phyloP scores from a whole-genome alignment of 306 rosid species.

The Castanopsis chinensis region DNA sequence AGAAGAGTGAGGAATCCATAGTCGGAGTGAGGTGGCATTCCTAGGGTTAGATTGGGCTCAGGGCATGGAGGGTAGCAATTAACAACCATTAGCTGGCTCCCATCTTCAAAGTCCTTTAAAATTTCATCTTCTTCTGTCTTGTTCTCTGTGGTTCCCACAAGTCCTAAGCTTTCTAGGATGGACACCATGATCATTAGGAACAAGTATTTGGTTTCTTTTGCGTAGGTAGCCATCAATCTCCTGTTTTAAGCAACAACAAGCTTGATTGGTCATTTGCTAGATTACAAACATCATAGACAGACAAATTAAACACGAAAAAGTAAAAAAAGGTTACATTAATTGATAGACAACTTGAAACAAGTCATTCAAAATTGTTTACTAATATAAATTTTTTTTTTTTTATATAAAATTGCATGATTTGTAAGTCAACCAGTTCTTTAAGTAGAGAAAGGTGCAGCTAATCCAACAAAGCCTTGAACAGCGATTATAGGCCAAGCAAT shows the following conservation, averaged over 20 bases:
- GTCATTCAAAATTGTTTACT: background rate
- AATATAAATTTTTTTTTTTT: background rate
- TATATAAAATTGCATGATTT: background rate
- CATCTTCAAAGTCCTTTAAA: constrained; percentile 54
- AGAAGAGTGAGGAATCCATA: constrained; percentile 88
- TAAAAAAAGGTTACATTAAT: background rate
- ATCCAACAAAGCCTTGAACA: background rate
- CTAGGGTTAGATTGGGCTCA: constrained; percentile 85
- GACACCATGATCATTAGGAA: constrained; percentile 60
- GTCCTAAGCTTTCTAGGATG: constrained; percentile 65
- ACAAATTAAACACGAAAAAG: background rate
- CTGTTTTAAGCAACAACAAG: constrained; percentile 21
- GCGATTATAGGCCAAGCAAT: constrained; percentile 5
- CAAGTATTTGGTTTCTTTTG: constrained; percentile 51
- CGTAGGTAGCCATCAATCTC: constrained; percentile 58
- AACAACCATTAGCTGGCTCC: constrained; percentile 83
- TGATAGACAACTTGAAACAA: background rate
- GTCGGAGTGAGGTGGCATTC: constrained; percentile 94
- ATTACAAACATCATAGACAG: background rate
- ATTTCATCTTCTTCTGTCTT: constrained; percentile 32
- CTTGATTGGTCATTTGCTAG: background rate
- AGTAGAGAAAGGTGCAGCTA: constrained; percentile 4
- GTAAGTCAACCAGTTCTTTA: background rate
- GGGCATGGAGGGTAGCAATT: constrained; percentile 92
- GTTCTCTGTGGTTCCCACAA: constrained; percentile 29